phyloP scores from a whole-genome alignment of 495 filamentous ascomycete genomes.

The Podospora bellae-mahoneyi region DNA sequence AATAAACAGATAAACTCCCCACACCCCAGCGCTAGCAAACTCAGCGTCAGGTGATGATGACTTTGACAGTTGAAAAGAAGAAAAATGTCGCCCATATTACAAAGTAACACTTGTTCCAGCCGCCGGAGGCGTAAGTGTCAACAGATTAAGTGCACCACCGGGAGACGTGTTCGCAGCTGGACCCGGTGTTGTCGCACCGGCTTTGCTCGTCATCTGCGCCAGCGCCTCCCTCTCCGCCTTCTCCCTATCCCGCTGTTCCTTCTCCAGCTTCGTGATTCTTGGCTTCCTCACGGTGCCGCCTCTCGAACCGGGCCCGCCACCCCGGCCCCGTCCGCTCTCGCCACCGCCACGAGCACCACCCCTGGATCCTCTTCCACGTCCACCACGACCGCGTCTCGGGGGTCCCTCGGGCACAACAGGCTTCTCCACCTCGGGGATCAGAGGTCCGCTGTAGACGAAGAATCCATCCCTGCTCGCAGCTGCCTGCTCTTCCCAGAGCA shows the following conservation, averaged over 20 bases:
- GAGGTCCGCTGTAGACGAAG: slow-evolving; percentile 81
- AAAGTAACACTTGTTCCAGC: not conserved
- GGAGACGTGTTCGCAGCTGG: not conserved
- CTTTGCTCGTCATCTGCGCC: slow-evolving; percentile 23
- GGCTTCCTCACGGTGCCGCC: slow-evolving; percentile 78
- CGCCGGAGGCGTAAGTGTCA: not conserved
- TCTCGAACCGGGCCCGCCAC: slow-evolving; percentile 72
- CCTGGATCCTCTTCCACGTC: slow-evolving; percentile 53
- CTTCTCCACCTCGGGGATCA: slow-evolving; percentile 85
- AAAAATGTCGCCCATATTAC: not conserved
- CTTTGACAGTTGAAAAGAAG: not conserved
- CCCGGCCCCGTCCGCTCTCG: slow-evolving; percentile 44
- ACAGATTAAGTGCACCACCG: not conserved
- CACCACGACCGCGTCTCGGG: slow-evolving; percentile 71
- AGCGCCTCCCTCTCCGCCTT: slow-evolving; percentile 46
- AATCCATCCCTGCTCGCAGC: slow-evolving; percentile 90
- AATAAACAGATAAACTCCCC: not conserved
- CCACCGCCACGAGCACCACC: slow-evolving; percentile 46
- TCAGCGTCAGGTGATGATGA: not conserved
- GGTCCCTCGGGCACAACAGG: slow-evolving; percentile 70
- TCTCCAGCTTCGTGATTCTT: slow-evolving; percentile 78
- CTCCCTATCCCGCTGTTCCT: slow-evolving; percentile 62
- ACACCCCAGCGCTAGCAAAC: not conserved
- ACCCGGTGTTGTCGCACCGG: not conserved
- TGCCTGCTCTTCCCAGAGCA: slow-evolving; percentile 94